Evolutionary conservation across 306 rosid genomes (phyloP), one percentile per base, ranked within the genome.

Genomic region (Phaseolus lunatus): DNA sequence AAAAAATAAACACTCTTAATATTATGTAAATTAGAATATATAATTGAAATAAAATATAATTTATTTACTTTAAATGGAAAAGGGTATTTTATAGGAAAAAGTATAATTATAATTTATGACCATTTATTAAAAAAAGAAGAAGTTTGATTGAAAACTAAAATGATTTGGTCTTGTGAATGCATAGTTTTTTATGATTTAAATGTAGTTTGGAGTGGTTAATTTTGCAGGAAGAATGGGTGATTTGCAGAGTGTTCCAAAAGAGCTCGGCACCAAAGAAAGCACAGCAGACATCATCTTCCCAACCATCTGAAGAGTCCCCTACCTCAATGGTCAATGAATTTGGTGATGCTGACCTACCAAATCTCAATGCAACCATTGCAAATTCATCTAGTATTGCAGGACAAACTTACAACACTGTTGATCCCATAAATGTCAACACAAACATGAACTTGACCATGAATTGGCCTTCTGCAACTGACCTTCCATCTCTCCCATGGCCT

Each of bases 191-290:
- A 37, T 7, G 2, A 7, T 37, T 37, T 7, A 37, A 37, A n/a
- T 48, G 19, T 7, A 50, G 3, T 53, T 20, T 53, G 22, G 61
- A 53, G 15, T 53, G 7, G 3, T 45, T 14, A 14, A 3, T 22
- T 56, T n/a, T 44, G 23, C 85, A 92, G 97, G 96, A 92, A 82
- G 96, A 92, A 73, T 92, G 96, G 96, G 97, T 88, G 87, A 85
- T 92, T 63, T 65, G 70, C 26, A 65, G 70, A 65, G 50, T 65
- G 2, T 65, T 65, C 50, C 18, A 65, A 5, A 65, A 88, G 80
- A 85, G 84, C 41, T 47, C 68, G 35, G 82, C 89, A 23, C 45
- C 67, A 58, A 92, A 87, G 58, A 92, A 83, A 73, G 80, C 88
- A 43, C 90, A 87, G 6, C 86, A 87, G 62, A 10, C 87, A 6